Evolutionary conservation across 2,329 filamentous ascomycete species (phyloP).

Genomic region (Trichoderma semiorbis): DNA sequence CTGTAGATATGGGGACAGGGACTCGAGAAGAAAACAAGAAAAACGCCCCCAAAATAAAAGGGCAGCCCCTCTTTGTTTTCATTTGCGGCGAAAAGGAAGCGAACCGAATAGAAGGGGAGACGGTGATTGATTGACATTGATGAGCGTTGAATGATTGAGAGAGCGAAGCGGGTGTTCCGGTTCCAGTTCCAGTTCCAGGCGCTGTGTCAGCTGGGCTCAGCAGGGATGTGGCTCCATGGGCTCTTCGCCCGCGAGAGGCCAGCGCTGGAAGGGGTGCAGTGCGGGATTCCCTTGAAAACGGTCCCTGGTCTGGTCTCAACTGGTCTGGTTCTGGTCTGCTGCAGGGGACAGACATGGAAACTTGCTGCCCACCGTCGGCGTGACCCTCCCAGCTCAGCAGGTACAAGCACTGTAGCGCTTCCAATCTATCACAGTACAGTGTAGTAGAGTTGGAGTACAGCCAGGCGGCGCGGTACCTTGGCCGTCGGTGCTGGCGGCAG

Average conservation of each 20-base stretch:
- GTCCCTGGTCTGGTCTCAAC: neutral
- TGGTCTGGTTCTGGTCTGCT: neutral
- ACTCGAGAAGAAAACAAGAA: neutral
- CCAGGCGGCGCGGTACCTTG: neutral
- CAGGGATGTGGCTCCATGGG: slow-evolving; percentile 11
- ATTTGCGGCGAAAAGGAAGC: neutral
- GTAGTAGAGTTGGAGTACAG: neutral
- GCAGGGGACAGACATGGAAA: neutral
- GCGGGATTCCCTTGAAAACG: neutral
- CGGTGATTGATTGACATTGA: too few species aligned
- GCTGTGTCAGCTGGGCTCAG: slow-evolving; percentile 17
- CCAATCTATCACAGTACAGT: too few species aligned
- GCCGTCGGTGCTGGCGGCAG: neutral
- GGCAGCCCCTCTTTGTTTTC: neutral
- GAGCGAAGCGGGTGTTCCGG: neutral
- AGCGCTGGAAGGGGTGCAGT: neutral
- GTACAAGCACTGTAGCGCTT: neutral
- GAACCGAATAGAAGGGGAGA: too few species aligned
- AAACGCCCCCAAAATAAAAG: neutral
- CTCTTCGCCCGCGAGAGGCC: neutral
- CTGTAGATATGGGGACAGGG: neutral
- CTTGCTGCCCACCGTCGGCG: slow-evolving; percentile 12
- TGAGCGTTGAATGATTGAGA: too few species aligned
- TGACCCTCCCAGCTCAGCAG: slow-evolving; percentile 1
- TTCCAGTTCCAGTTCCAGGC: slow-evolving; percentile 14